A percentile compares a stretch with the other conserved stretches of the same genome.
Conservation (phyloP, 2,329 filamentous ascomycete genomes). For the Cytospora piceae region DNA sequence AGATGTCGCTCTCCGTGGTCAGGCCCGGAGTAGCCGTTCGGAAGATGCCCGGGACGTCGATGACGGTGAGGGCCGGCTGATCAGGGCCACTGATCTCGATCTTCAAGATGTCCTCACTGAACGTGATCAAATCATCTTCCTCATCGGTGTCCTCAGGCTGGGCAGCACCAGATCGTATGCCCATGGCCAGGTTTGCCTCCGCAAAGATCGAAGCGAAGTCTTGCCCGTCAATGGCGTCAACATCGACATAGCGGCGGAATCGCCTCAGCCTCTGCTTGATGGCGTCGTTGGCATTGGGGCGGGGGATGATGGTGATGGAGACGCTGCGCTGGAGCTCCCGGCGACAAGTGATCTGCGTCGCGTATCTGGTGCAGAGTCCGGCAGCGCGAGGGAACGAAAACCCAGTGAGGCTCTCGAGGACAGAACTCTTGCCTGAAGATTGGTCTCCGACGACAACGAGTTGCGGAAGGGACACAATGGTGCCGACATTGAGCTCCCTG, state of each 20-base stretch:
- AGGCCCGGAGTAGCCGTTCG: conserved; percentile 44
- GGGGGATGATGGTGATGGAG: conserved; percentile 48
- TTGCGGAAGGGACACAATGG: conserved; percentile 48
- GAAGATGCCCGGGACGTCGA: conserved; percentile 60
- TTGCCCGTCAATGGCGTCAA: conserved; percentile 42
- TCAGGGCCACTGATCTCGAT: conserved; percentile 51
- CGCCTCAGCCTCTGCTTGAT: conserved; percentile 34
- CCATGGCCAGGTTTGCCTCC: conserved; percentile 51
- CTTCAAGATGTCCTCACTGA: conserved; percentile 52
- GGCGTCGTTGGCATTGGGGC: conserved; percentile 30
- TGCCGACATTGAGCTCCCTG: conserved; percentile 35
- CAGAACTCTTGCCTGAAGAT: conserved; percentile 84
- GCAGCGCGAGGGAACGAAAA: conserved; percentile 51
- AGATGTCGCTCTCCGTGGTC: conserved; percentile 50
- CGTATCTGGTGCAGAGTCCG: conserved; percentile 53
- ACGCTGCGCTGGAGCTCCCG: conserved; percentile 43
- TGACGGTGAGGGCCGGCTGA: conserved; percentile 54
- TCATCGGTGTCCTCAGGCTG: conserved; percentile 24
- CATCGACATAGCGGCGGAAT: conserved; percentile 42
- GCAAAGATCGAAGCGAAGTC: conserved; percentile 45
- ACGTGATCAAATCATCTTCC: conserved; percentile 37
- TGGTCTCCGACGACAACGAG: conserved; percentile 85
- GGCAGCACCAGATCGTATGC: conserved; percentile 39
- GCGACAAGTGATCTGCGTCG: conserved; percentile 51
- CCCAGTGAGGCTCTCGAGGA: conserved; percentile 67